A percentile compares a stretch with the other conserved stretches of the same genome.
Conservation (phyloP, 345 rosid genomes). For the Salix purpurea region DNA sequence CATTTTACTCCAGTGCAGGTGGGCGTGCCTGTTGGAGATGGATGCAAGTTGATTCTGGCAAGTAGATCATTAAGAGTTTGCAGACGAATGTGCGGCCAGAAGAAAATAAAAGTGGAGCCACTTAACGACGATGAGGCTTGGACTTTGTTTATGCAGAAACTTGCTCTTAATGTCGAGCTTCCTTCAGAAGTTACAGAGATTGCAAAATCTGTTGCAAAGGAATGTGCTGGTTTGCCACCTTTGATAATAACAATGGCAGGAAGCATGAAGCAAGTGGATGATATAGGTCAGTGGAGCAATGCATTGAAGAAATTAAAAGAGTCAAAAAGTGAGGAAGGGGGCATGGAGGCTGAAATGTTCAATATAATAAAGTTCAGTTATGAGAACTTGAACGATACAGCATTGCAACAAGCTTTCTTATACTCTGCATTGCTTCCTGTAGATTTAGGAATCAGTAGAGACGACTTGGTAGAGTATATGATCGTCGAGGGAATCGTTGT, state of each 20-base stretch:
- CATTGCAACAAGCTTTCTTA: slow-evolving; percentile 17
- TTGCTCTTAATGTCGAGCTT: background rate
- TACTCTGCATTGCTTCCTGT: slow-evolving; percentile 22
- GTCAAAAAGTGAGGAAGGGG: background rate
- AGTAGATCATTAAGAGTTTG: slow-evolving; percentile 9
- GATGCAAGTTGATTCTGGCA: slow-evolving; percentile 14
- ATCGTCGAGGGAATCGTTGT: slow-evolving; percentile 22
- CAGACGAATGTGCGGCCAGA: background rate
- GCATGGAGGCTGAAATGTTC: slow-evolving; percentile 2
- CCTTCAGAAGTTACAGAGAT: background rate
- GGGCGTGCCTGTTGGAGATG: slow-evolving; percentile 11
- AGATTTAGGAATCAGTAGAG: background rate
- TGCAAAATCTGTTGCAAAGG: slow-evolving; percentile 4
- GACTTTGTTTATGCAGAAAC: background rate
- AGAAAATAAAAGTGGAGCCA: background rate
- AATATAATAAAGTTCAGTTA: slow-evolving; percentile 10
- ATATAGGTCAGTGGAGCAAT: slow-evolving; percentile 18
- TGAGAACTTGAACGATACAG: slow-evolving; percentile 5
- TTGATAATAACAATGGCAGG: slow-evolving; percentile 7
- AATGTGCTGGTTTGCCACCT: slow-evolving; percentile 29
- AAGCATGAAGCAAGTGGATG: slow-evolving; percentile 18
- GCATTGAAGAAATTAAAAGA: slow-evolving; percentile 13
- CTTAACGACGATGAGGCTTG: slow-evolving; percentile 3
- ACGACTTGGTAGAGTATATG: slow-evolving; percentile 12
- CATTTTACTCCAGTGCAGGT: background rate